phyloP scores from a whole-genome alignment of 805 yeast genomes.

The Suhomyces pyralidae region DNA sequence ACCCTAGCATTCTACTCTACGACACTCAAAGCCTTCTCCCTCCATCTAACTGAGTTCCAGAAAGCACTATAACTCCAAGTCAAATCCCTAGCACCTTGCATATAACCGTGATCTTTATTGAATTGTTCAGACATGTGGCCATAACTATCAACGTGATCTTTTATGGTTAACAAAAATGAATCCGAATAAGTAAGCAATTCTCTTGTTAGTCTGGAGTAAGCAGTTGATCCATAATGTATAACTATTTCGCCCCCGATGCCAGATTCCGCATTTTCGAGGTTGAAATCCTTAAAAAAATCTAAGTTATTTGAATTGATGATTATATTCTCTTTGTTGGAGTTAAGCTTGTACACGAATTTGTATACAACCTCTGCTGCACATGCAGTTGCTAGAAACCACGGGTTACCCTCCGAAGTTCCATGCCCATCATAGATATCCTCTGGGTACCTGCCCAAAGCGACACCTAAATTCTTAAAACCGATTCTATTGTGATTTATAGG shows the following conservation, averaged over 20 bases:
- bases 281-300: constrained; percentile 33
- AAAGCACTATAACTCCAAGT: constrained; percentile 91
- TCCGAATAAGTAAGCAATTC: constrained; percentile 59
- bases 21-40: constrained; percentile 37
- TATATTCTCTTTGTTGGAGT: constrained; percentile 41
- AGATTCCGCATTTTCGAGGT: constrained; percentile 16
- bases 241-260: constrained; percentile 21
- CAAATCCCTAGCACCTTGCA: constrained; percentile 83
- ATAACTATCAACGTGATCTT: constrained; percentile 56
- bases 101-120: constrained; percentile 72
- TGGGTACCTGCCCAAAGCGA: constrained; percentile 87
- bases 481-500: constrained; percentile 64
- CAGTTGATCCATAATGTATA: constrained; percentile 37
- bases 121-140: constrained; percentile 89
- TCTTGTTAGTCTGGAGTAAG: constrained; percentile 45
- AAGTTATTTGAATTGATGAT: constrained; percentile 30
- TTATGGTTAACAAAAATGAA: constrained; percentile 58
- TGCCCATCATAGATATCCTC: constrained; percentile 86
- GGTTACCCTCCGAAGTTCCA: constrained; percentile 75
- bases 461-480: constrained; percentile 42
- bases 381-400: constrained; percentile 85
- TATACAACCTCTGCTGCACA: constrained; percentile 64
- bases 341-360: constrained; percentile 48
- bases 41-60: constrained; percentile 66
- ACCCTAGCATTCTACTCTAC: not conserved